Base-by-base conservation (phyloP, 768 basidiomycete species). In the Lyophyllum decastes region DNA sequence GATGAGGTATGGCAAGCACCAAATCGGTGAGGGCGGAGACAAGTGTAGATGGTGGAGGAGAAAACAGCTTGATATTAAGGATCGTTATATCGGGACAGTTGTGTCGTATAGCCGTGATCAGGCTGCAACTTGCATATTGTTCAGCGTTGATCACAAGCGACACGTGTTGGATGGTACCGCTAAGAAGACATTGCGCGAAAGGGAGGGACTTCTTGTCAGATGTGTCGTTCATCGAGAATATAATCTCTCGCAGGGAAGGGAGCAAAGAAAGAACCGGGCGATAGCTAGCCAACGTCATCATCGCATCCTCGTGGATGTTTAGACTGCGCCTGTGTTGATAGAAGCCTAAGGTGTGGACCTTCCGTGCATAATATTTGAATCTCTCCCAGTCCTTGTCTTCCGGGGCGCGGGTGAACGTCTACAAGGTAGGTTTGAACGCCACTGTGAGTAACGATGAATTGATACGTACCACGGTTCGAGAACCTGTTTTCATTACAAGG, bases 331-430 rank as follows among this genome's bases (percentile, higher is more conserved):
- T 5, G 9, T 25, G 45, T 24, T 19, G 45, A 25, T 25, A n/a
- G 26, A 25, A 46, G 4, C 45, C 45, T 1, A 17, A 26, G 24
- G 3, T 14, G 5, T 17, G 22, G 24, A 49, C 27, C 26, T 35
- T 49, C 10, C 33, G 17, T 21, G 49, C 53, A 25, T 54, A 54
- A 30, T 46, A 27, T 4, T 34, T 43, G 10, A 54, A 44, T 19
- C 53, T 27, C 6, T 46, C 53, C 53, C 53, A 54, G 44, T 54
- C 53, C 1, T 17, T 47, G n/a, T 45, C 53, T n/a, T 46, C n/a
- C 11, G 41, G 34, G 11, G 27, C 44, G 9, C 27, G 25, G 26
- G 16, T 33, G 22, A 54, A 54, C 14, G 30, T 54, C 53, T 54
- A 21, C 4, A 2, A 33, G 25, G 22, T 11, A 12, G 17, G 17